A percentile compares a stretch with the other conserved stretches of the same genome.
phyloP scores from a whole-genome alignment of 495 filamentous ascomycete species.

The Letharia columbiana region DNA sequence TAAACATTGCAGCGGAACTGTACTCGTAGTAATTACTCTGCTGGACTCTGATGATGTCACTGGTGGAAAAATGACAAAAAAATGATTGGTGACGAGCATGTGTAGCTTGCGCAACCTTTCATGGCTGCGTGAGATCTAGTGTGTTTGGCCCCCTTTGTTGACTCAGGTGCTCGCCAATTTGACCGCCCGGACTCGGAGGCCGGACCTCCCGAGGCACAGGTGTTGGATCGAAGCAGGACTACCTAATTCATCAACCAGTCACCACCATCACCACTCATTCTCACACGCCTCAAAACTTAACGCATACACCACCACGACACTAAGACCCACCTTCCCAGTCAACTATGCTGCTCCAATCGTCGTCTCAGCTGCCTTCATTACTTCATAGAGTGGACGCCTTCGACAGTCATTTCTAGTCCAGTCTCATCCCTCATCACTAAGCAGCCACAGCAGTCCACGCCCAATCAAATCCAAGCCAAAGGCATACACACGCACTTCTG shows the following conservation, averaged over 20 bases:
- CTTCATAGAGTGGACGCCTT: not conserved
- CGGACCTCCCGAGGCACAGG: constrained; percentile 2
- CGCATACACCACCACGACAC: not conserved
- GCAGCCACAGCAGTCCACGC: not conserved
- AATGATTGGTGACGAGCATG: not conserved
- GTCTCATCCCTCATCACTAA: not conserved
- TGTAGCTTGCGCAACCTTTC: not conserved
- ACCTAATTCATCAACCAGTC: not conserved
- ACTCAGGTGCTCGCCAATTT: not conserved
- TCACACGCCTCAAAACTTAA: not conserved
- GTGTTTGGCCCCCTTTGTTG: not conserved
- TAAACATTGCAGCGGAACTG: not conserved
- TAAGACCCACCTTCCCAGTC: too few species aligned
- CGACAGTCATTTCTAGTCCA: not conserved
- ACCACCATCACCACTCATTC: not conserved
- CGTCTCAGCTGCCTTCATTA: not conserved
- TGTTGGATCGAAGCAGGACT: not conserved
- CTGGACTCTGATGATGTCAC: not conserved
- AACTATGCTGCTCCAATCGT: not conserved
- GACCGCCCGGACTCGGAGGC: not conserved
- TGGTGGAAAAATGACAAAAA: not conserved
- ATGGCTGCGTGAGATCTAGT: not conserved
- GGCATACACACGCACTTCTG: not conserved
- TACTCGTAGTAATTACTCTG: not conserved
- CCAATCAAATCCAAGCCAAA: not conserved